Percentiles rank a stretch among this genome's conserved stretches.
phyloP scores from a whole-genome alignment of 2,329 filamentous ascomycete genomes.

The Gremmenia infestans region DNA sequence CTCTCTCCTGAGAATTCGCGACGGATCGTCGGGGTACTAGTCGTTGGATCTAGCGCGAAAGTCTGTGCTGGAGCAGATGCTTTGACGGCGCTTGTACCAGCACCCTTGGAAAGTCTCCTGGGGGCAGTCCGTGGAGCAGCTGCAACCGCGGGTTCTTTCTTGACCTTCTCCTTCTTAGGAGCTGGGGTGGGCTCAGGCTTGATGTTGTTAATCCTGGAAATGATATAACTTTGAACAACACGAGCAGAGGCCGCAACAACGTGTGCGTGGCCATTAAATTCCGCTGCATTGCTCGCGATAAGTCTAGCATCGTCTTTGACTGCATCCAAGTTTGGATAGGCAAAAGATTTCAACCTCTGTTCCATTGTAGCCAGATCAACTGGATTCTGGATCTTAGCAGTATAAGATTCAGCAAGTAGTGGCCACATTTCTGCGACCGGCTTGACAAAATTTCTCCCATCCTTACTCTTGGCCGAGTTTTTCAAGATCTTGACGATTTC shows the following conservation, averaged over 20 bases:
- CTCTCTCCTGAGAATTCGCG: conserved; percentile 77
- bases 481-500: conserved; percentile 63
- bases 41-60: conserved; percentile 70
- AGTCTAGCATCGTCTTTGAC: conserved; percentile 71
- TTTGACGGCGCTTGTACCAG: conserved; percentile 28
- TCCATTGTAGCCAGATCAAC: conserved; percentile 86
- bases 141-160: conserved; percentile 39
- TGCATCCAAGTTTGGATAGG: conserved; percentile 65
- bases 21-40: conserved; percentile 72
- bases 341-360: conserved; percentile 61
- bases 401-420: conserved; percentile 67
- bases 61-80: conserved; percentile 44
- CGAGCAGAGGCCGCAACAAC: conserved; percentile 57
- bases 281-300: conserved; percentile 71
- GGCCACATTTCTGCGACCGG: conserved; percentile 76
- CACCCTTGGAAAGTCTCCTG: conserved; percentile 34
- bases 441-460: conserved; percentile 67
- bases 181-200: conserved; percentile 49
- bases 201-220: conserved; percentile 44
- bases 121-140: conserved; percentile 31
- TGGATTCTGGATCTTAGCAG: conserved; percentile 64
- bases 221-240: conserved; percentile 54
- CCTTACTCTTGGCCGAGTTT: conserved; percentile 81
- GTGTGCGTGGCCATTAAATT: conserved; percentile 80
- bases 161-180: conserved; percentile 51